Evolutionary conservation across 352 stramenopile species (phyloP).

Genomic region (Phytophthora crassamura): DNA sequence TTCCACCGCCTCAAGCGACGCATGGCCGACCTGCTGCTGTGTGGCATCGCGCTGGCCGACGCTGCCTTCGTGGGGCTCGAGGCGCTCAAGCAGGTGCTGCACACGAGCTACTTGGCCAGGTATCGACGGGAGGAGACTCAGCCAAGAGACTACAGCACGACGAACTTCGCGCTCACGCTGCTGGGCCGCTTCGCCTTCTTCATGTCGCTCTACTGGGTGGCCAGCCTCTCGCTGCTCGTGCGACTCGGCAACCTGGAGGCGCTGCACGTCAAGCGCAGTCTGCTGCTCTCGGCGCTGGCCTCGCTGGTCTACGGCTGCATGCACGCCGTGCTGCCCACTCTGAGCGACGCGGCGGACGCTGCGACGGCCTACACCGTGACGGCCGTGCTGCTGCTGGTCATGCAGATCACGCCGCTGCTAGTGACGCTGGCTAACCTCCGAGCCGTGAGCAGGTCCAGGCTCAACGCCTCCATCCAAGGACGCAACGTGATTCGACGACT

Average conservation of each 20-base stretch:
- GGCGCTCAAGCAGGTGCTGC: conserved; percentile 50
- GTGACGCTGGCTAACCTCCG: conserved; percentile 61
- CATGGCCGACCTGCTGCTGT: conserved; percentile 72
- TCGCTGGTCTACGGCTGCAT: conserved; percentile 64
- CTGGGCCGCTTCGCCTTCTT: conserved; percentile 72
- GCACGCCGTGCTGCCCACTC: conserved; percentile 48
- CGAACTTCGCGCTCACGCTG: conserved; percentile 41
- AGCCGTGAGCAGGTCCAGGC: conserved; percentile 51
- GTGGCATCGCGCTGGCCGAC: conserved; percentile 70
- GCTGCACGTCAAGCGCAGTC: conserved; percentile 55
- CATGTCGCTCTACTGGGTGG: conserved; percentile 80
- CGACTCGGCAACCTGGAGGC: conserved; percentile 61
- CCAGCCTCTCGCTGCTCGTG: conserved; percentile 76
- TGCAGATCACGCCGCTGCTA: conserved; percentile 54
- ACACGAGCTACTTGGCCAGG: conserved; percentile 55
- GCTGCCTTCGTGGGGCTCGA: conserved; percentile 58
- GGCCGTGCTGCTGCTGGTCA: conserved; percentile 45
- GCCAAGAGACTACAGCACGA: conserved; percentile 1
- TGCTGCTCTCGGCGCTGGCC: conserved; percentile 54
- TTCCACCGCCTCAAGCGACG: conserved; percentile 73
- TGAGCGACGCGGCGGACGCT: conserved; percentile 3
- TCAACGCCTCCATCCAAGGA: conserved; percentile 62
- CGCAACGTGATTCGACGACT: conserved; percentile 65
- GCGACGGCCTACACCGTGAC: conserved; percentile 51
- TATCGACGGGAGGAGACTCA: conserved; percentile 27